Percentiles rank a stretch among this genome's conserved stretches.
Conservation (phyloP, 139 green algal species). For the Prasinococcaceae sp. region DNA sequence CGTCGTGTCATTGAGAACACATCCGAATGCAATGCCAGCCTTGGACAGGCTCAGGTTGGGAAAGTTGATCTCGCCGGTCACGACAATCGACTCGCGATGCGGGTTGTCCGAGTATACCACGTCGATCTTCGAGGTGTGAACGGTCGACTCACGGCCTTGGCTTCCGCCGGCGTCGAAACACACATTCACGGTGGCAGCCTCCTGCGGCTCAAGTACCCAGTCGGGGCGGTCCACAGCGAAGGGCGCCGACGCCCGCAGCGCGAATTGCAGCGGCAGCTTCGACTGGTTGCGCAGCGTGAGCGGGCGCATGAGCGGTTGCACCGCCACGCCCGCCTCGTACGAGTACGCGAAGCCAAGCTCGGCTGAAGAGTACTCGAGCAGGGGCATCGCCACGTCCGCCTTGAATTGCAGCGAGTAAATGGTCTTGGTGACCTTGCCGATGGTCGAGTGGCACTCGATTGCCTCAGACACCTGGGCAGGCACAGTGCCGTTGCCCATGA, state of each 20-base stretch:
- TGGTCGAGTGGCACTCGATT: conserved; percentile 27
- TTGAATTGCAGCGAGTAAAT: conserved; percentile 4
- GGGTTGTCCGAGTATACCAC: conserved; percentile 45
- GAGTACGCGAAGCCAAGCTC: conserved; percentile 40
- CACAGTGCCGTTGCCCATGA: conserved; percentile 28
- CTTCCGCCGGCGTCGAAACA: conserved; percentile 40
- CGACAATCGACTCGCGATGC: conserved; percentile 46
- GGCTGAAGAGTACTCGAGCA: conserved; percentile 45
- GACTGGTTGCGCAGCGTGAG: conserved; percentile 19
- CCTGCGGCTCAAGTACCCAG: conserved; percentile 33
- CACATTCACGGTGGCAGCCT: conserved; percentile 35
- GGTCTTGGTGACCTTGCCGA: conserved; percentile 8
- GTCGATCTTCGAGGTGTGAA: background rate
- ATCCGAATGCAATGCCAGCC: conserved; percentile 48
- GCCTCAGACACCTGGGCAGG: conserved; percentile 27
- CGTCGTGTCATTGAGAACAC: conserved; percentile 52
- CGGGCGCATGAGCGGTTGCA: background rate
- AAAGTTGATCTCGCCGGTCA: conserved; percentile 44
- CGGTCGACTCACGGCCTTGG: too few species aligned
- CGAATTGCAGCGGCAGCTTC: conserved; percentile 42
- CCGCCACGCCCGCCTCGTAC: conserved; percentile 27
- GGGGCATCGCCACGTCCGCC: conserved; percentile 33
- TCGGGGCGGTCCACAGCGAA: conserved; percentile 40
- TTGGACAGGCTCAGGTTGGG: conserved; percentile 43
- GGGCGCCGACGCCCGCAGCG: conserved; percentile 27